Percentiles rank a stretch among this genome's conserved stretches.
Conservation (phyloP, 176 grass and related monocot species). For the Ananas comosus region DNA sequence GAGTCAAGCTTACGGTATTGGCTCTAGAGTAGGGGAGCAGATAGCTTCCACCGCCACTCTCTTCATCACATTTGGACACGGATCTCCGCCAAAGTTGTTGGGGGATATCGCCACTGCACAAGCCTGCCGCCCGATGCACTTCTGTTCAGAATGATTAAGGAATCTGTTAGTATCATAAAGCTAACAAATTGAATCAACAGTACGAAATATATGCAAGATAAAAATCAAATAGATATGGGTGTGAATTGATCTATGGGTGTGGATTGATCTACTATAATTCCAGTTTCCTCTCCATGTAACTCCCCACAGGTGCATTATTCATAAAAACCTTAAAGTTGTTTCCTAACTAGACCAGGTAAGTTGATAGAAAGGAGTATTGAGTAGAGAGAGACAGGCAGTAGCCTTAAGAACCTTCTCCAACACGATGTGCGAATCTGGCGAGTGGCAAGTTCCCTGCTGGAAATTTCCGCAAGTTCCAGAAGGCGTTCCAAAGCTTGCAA, state of each 20-base stretch:
- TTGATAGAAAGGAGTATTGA: background rate
- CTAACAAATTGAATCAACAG: constrained; percentile 6
- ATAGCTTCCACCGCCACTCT: constrained; percentile 73
- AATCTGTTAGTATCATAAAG: background rate
- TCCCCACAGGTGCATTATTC: background rate
- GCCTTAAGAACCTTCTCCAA: constrained; percentile 56
- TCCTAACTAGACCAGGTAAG: background rate
- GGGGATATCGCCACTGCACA: constrained; percentile 61
- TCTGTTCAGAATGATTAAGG: constrained; percentile 36
- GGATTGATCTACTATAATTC: background rate
- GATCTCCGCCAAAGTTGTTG: constrained; percentile 45
- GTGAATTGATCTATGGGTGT: background rate
- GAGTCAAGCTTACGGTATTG: constrained; percentile 2
- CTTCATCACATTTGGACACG: constrained; percentile 70
- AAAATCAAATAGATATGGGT: background rate
- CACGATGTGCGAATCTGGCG: constrained; percentile 51
- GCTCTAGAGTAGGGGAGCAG: constrained; percentile 38
- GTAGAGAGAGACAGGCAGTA: background rate
- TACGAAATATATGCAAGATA: background rate
- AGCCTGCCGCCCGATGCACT: constrained; percentile 69
- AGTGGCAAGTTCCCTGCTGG: constrained; percentile 78
- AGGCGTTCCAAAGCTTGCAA: constrained; percentile 96
- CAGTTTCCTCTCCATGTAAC: background rate
- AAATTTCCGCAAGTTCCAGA: constrained; percentile 79
- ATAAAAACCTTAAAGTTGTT: background rate